These are phyloP conservation scores for Ajuga chamaepitys DNA, from an alignment of 257 asterid species.

Conservation along the genomic window DNA sequence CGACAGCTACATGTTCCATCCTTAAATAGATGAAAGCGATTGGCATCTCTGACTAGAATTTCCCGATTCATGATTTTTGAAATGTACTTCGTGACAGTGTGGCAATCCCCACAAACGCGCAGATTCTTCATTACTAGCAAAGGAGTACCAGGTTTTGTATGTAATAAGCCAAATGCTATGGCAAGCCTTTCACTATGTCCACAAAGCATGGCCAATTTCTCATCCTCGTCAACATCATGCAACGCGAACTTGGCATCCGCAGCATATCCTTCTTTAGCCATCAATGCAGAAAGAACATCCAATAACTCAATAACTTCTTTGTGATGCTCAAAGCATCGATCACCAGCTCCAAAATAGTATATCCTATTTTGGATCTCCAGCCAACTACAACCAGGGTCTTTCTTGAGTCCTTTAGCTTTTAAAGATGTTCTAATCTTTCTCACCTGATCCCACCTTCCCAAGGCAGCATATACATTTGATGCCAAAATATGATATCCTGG, in stretches of 20 bases:
- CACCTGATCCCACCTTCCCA: slow-evolving; percentile 70
- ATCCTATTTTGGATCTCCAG: slow-evolving; percentile 45
- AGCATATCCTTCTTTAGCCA: slow-evolving; percentile 56
- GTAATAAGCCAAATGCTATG: slow-evolving; percentile 48
- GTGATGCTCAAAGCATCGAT: slow-evolving; percentile 32
- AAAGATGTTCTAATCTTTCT: slow-evolving; percentile 45
- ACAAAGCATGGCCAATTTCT: slow-evolving; percentile 44
- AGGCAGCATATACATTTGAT: slow-evolving; percentile 62
- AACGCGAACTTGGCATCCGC: slow-evolving; percentile 43
- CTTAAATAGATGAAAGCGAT: slow-evolving; percentile 48
- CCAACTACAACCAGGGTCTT: slow-evolving; percentile 82
- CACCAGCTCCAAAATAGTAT: slow-evolving; percentile 42
- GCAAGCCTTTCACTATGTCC: slow-evolving; percentile 64
- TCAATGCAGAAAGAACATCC: slow-evolving; percentile 31
- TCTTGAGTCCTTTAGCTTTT: slow-evolving; percentile 44
- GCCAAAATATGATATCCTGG: slow-evolving; percentile 74
- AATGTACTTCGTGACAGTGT: slow-evolving; percentile 49
- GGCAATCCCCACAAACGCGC: slow-evolving; percentile 64
- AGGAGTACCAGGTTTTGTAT: slow-evolving; percentile 45
- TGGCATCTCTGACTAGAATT: slow-evolving; percentile 58
- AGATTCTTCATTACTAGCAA: slow-evolving; percentile 60
- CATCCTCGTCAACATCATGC: slow-evolving; percentile 51
- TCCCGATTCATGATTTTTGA: slow-evolving; percentile 44
- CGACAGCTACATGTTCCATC: slow-evolving; percentile 59
- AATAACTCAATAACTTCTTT: slow-evolving; percentile 35